Conservation (phyloP, 2,329 filamentous ascomycete genomes). For the Simplicillium aogashimaense region DNA sequence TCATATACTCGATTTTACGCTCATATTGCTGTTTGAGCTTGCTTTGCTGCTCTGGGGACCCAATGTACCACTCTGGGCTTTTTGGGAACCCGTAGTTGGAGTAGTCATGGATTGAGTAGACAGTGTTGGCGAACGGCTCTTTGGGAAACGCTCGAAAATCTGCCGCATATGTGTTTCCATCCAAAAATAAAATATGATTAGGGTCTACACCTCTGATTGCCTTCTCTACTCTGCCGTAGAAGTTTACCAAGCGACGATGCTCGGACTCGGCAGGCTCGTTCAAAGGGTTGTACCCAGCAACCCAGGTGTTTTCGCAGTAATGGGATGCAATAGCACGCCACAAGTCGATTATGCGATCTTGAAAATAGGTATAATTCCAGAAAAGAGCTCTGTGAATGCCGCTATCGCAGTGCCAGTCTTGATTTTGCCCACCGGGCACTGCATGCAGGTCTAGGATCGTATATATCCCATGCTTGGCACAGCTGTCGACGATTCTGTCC, state of each 20-base stretch:
- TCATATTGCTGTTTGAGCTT: constrained; percentile 28
- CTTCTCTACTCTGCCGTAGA: constrained; percentile 28
- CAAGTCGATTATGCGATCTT: constrained; percentile 32
- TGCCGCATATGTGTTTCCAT: constrained; percentile 44
- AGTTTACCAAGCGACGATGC: constrained; percentile 23
- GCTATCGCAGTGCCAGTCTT: constrained; percentile 35
- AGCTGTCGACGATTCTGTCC: constrained; percentile 34
- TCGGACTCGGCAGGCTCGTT: constrained; percentile 21
- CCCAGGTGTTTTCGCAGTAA: constrained; percentile 29
- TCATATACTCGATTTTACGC: constrained; percentile 34
- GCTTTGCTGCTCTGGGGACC: constrained; percentile 29
- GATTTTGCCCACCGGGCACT: constrained; percentile 33
- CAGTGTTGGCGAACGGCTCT: constrained; percentile 32
- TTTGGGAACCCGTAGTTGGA: constrained; percentile 37
- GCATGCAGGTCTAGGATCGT: constrained; percentile 34
- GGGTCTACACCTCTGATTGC: constrained; percentile 30
- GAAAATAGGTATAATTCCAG: constrained; percentile 36
- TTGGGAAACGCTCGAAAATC: constrained; percentile 34
- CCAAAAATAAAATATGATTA: constrained; percentile 38
- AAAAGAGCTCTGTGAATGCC: constrained; percentile 27
- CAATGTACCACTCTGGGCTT: constrained; percentile 25
- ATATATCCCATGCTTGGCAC: constrained; percentile 29
- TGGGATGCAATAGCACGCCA: constrained; percentile 31
- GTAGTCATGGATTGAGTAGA: constrained; percentile 46
- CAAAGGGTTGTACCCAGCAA: constrained; percentile 29